Base-by-base conservation (phyloP, 2,329 filamentous ascomycete species). In the Aspergillus chevalieri region DNA sequence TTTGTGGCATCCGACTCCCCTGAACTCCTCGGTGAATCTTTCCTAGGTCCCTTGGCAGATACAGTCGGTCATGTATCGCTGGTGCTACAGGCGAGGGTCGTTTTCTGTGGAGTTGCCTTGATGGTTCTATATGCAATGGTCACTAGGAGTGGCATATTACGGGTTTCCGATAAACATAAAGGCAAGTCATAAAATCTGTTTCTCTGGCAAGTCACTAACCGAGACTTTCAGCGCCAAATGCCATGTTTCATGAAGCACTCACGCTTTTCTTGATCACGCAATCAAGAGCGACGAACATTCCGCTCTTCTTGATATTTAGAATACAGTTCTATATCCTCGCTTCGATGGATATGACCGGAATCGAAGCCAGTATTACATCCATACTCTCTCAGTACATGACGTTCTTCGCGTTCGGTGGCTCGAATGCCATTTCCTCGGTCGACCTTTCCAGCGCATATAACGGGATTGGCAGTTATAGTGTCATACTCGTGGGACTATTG, bases 371-470 rank as follows among this genome's bases (percentile, higher is more conserved):
- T 4, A 80, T 84, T 8, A 85, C 86, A 0, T 82, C 81, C 7
- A 74, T 96, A 30, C 80, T 97, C 30, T 75, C 95, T 38, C 86
- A 94, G 57, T 85, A 91, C 70, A 76, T 82, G 33, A 84, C 86
- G 46, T 98, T 95, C 77, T 98, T 97, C 66, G 86, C 89, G 26
- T 83, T 89, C 54, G 93, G 91, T 21, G 90, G 90, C 65, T 89
- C 88, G 43, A 98, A 98, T 67, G 87, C 93, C 38, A 95, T 98
- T 57, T 95, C 91, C 10, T 92, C 87, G n/a, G 83, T 98, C 60
- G 91, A 97, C 64, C 79, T 98, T 17, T 94, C 89, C 5, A 95
- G 86, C 64, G 91, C 91, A 0, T 98, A 98, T 72, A 98, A 98
- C 62, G 93, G 93, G 54, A 78, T 98, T 34, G 80, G 79, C 45